Evolutionary conservation across 2,329 filamentous ascomycete species (phyloP), one percentile per base, ranked within the genome.

Genomic region (Lasiodiplodia sp.): DNA sequence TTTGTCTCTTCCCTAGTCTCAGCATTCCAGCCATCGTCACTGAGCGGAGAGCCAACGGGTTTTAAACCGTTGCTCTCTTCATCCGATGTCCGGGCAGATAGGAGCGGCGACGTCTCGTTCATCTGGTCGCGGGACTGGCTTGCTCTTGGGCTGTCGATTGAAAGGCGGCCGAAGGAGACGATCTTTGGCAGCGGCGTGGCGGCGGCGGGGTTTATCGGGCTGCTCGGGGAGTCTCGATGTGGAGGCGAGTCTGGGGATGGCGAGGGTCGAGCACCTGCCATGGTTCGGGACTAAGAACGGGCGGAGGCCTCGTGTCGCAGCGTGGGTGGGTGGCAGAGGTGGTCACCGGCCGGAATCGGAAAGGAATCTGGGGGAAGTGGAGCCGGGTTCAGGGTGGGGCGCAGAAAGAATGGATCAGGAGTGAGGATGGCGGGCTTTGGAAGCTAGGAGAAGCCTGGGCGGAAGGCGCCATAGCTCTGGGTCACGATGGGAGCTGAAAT

Each of bases 1-100:
- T 94, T 97, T 28, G 91, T 91, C 70, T 87, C 85, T 74, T 93
- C 83, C 18, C 81, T 79, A 70, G 86, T 82, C 6, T 82, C 77
- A 23, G 80, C 79, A 56, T 82, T 78, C 73, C 83, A 82, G 52
- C 78, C 75, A 70, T 80, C 77, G 28, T 81, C 77, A n/a, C 71
- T 75, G 25, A 73, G 64, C 12, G 78, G 78, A 16, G 77, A 78
- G 55, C 77, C 56, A 55, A 75, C 72, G n/a, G 23, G 34, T 73
- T 80, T 79, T 64, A 77, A 71, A 49, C 77, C 71, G 18, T 74
- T 71, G 62, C 78, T 75, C 40, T 73, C 71, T 55, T 81, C 78
- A 49, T 73, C 71, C 21, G 78, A 77, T 63, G 71, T 71, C 51
- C 75, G 68, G 8, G 75, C 72, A 25, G 71, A 72, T 18, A 80